These are phyloP conservation scores for Strigomonas culicis DNA, from an alignment of 208 protist species.

Conservation along the genomic window DNA sequence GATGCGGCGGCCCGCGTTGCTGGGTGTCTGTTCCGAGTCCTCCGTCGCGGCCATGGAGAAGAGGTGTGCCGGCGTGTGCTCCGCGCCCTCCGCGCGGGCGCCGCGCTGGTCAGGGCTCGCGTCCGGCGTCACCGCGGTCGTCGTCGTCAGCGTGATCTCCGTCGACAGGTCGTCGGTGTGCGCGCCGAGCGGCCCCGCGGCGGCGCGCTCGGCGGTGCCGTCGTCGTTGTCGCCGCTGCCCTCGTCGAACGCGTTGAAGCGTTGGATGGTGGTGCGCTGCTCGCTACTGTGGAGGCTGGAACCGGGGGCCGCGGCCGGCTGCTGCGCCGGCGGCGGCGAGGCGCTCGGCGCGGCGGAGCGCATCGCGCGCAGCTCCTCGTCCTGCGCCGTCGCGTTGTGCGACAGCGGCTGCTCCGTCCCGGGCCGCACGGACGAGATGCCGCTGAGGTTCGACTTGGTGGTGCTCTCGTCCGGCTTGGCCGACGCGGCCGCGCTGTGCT, in stretches of 20 bases:
- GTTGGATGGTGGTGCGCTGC: conserved; percentile 21
- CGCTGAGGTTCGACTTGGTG: conserved; percentile 24
- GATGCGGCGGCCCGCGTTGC: neutral
- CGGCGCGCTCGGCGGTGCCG: neutral
- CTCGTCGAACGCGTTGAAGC: conserved; percentile 35
- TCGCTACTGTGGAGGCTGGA: conserved; percentile 9
- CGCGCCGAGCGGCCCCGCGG: conserved; percentile 9
- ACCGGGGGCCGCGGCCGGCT: neutral
- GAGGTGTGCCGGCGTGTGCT: neutral
- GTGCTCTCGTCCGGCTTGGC: neutral
- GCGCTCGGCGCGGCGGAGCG: neutral
- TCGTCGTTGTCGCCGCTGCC: conserved; percentile 19
- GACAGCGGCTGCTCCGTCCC: conserved; percentile 17
- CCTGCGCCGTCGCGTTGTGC: neutral
- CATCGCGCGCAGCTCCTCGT: conserved; percentile 1
- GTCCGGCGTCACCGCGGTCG: neutral
- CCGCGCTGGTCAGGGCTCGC: neutral
- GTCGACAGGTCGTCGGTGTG: conserved; percentile 25
- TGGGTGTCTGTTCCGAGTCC: neutral
- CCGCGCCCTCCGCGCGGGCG: neutral
- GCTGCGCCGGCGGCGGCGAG: neutral
- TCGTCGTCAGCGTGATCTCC: conserved; percentile 15
- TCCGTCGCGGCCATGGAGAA: neutral
- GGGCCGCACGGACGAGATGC: conserved; percentile 31
- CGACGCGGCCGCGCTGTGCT: neutral